Evolutionary conservation across 495 filamentous ascomycete species (phyloP).

Genomic region (Podospora appendiculata): DNA sequence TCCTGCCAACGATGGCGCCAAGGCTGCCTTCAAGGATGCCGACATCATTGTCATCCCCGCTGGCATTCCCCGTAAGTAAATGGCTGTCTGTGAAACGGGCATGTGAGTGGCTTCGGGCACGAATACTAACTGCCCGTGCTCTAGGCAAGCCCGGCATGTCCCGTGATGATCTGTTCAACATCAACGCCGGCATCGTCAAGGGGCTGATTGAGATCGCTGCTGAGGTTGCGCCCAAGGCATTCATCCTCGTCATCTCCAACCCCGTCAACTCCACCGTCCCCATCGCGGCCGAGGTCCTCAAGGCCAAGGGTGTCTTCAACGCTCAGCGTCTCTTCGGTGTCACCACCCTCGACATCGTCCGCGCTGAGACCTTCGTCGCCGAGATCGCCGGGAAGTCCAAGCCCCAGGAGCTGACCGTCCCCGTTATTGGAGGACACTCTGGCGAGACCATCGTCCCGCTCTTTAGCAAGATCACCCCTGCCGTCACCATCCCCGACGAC

Average conservation of each 20-base stretch:
- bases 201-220: slow-evolving; percentile 79
- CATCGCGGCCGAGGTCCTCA: slow-evolving; percentile 93
- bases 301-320: slow-evolving; percentile 86
- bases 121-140: slow-evolving; percentile 1
- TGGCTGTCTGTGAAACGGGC: slow-evolving; percentile 4
- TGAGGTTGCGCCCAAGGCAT: slow-evolving; percentile 82
- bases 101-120: no score
- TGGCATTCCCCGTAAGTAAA: slow-evolving; percentile 83
- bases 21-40: slow-evolving; percentile 78
- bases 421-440: slow-evolving; percentile 94
- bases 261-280: slow-evolving; percentile 98
- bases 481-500: slow-evolving; percentile 73
- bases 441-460: slow-evolving; percentile 97
- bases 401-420: slow-evolving; percentile 72
- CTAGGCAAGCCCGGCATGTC: slow-evolving; percentile 98
- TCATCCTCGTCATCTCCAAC: slow-evolving; percentile 94
- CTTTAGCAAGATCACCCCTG: slow-evolving; percentile 80
- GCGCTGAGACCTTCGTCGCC: slow-evolving; percentile 93
- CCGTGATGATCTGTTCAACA: slow-evolving; percentile 98
- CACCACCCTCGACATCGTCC: slow-evolving; percentile 95
- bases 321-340: slow-evolving; percentile 93
- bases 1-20: slow-evolving; percentile 81
- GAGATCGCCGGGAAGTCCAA: slow-evolving; percentile 74
- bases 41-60: slow-evolving; percentile 96
- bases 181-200: slow-evolving; percentile 92